Evolutionary conservation across 2,329 filamentous ascomycete genomes (phyloP).

Genomic region (Tolypocladium ovalisporum): DNA sequence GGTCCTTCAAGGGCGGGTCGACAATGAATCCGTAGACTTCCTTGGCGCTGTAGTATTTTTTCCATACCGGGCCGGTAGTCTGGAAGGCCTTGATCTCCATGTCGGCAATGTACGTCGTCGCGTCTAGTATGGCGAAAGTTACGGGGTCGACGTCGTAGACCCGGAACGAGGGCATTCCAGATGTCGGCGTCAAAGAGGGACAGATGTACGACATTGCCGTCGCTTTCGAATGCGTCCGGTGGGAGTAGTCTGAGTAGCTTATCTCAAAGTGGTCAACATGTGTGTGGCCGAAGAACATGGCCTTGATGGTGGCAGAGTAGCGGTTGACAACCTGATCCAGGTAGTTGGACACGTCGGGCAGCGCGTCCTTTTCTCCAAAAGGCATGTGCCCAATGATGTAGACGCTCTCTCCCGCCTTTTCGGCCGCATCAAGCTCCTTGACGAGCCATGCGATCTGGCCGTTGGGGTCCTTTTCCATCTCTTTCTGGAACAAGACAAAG

Average conservation of each 20-base stretch:
- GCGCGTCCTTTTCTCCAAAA: constrained; percentile 35
- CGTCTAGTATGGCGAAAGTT: constrained; percentile 44
- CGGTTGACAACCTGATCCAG: constrained; percentile 42
- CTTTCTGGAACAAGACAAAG: constrained; percentile 39
- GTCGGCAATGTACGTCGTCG: constrained; percentile 43
- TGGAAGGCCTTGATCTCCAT: constrained; percentile 33
- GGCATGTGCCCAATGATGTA: constrained; percentile 50
- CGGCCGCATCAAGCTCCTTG: constrained; percentile 39
- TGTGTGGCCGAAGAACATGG: constrained; percentile 46
- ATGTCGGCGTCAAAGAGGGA: constrained; percentile 42
- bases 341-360: constrained; percentile 40
- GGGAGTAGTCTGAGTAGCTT: constrained; percentile 36
- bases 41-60: constrained; percentile 44
- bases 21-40: constrained; percentile 38
- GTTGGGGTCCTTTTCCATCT: constrained; percentile 37
- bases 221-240: constrained; percentile 29
- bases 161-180: constrained; percentile 44
- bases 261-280: constrained; percentile 47
- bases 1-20: constrained; percentile 24
- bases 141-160: constrained; percentile 48
- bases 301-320: constrained; percentile 43
- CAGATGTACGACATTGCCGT: constrained; percentile 41
- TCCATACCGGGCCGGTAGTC: constrained; percentile 35
- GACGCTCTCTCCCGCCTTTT: constrained; percentile 38
- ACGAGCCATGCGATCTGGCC: constrained; percentile 45